These are phyloP conservation scores for Scleroderma bovista DNA, from an alignment of 768 basidiomycete species.

Conservation along the genomic window DNA sequence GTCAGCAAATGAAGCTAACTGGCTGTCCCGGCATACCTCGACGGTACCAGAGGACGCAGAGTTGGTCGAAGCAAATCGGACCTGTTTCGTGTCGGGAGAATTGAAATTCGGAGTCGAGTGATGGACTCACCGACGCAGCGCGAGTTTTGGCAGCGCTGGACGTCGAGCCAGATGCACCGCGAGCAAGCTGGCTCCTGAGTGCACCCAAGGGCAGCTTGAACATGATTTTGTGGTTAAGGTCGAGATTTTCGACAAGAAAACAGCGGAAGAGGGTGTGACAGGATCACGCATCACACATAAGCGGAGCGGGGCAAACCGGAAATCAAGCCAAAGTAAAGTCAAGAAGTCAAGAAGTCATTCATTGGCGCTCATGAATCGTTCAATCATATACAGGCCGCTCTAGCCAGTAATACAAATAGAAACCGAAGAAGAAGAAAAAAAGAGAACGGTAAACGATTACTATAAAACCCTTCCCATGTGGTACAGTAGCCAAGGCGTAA, in stretches of 20 bases:
- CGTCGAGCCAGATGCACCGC: conserved; percentile 42
- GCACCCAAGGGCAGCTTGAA: conserved; percentile 75
- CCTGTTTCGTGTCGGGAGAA: conserved; percentile 35
- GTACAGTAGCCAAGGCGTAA: conserved; percentile 12
- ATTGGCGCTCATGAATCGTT: neutral
- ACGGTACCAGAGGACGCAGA: conserved; percentile 50
- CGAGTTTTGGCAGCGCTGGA: conserved; percentile 39
- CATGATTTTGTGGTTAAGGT: conserved; percentile 64
- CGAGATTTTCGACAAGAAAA: conserved; percentile 41
- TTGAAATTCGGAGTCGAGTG: conserved; percentile 8
- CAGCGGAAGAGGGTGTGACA: conserved; percentile 28
- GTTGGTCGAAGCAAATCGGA: conserved; percentile 67
- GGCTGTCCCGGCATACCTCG: conserved; percentile 47
- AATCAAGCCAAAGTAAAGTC: too few species aligned
- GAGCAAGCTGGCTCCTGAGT: conserved; percentile 51
- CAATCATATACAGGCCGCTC: conserved; percentile 5
- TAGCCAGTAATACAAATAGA: conserved; percentile 15
- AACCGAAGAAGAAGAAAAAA: conserved; percentile 8
- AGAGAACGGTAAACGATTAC: neutral
- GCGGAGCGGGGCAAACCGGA: conserved; percentile 47
- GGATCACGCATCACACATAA: conserved; percentile 41
- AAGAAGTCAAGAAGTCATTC: neutral
- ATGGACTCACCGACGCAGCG: conserved; percentile 42
- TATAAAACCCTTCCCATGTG: conserved; percentile 4
- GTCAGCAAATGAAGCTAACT: neutral